These are phyloP conservation scores for Zygoascus ofunaensis DNA, from an alignment of 805 yeast genomes.

Conservation along the genomic window DNA sequence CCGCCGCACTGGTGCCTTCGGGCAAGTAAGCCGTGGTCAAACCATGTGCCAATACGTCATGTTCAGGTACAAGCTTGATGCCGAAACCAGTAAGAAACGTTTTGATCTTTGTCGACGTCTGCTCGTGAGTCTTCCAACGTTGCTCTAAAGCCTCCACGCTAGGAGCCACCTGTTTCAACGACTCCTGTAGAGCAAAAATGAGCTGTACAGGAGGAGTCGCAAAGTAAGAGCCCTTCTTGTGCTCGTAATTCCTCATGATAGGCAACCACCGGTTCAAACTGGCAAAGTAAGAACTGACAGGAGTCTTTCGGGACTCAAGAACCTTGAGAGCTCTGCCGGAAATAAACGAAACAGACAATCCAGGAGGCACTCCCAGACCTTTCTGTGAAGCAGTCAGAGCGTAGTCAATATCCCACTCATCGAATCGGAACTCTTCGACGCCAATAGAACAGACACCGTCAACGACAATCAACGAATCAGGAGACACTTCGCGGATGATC, in stretches of 20 bases:
- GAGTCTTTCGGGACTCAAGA: conserved; percentile 37
- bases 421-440: conserved; percentile 77
- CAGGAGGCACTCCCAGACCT: conserved; percentile 92
- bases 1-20: conserved; percentile 59
- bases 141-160: conserved; percentile 38
- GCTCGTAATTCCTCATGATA: conserved; percentile 76
- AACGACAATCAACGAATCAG: conserved; percentile 74
- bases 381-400: conserved; percentile 90
- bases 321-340: conserved; percentile 71
- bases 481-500: conserved; percentile 55
- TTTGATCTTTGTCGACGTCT: conserved; percentile 60
- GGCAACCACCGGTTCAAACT: conserved; percentile 81
- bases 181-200: conserved; percentile 67
- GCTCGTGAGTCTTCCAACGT: conserved; percentile 55
- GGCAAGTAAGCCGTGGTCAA: conserved; percentile 80
- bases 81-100: conserved; percentile 47
- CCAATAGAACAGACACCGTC: conserved; percentile 96
- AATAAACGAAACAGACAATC: conserved; percentile 68
- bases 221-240: conserved; percentile 71
- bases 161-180: conserved; percentile 59
- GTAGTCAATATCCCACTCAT: conserved; percentile 82
- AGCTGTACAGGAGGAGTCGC: conserved; percentile 96
- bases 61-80: conserved; percentile 56
- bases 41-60: conserved; percentile 72
- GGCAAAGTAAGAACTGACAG: conserved; percentile 49